phyloP scores from a whole-genome alignment of 208 protist species.

The Crithidia brevicula region DNA sequence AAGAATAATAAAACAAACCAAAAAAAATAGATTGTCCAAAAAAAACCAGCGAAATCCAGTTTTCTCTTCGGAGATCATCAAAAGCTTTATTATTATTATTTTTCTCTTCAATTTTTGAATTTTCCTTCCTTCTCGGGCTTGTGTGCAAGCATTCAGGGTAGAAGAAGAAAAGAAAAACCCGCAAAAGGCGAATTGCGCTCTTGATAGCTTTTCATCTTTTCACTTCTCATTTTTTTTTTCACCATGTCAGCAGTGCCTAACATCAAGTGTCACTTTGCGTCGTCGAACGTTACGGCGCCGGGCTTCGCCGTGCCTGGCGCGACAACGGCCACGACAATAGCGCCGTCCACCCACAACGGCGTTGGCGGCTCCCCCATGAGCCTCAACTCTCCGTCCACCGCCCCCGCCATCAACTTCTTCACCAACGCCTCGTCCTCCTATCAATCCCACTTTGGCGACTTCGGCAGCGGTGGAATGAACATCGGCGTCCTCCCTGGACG shows the following conservation, averaged over 20 bases:
- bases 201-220: background rate
- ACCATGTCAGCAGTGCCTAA: constrained; percentile 11
- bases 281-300: constrained; percentile 6
- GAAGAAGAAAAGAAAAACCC: too few species aligned
- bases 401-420: constrained; percentile 7
- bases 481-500: background rate
- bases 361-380: background rate
- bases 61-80: constrained; percentile 2
- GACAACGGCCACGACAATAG: too few species aligned
- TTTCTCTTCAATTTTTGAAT: background rate
- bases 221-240: background rate
- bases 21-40: too few species aligned
- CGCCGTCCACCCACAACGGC: background rate
- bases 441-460: constrained; percentile 34
- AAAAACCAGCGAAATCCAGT: too few species aligned
- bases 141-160: background rate
- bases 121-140: background rate
- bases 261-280: constrained; percentile 19
- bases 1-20: too few species aligned
- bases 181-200: too few species aligned
- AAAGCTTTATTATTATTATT: too few species aligned
- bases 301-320: constrained; percentile 10
- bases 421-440: constrained; percentile 22
- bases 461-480: constrained; percentile 7
- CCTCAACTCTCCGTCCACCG: constrained; percentile 1